A percentile compares a stretch with the other conserved stretches of the same genome.
Conservation (phyloP, 345 rosid genomes). For the Sonneratia alba region DNA sequence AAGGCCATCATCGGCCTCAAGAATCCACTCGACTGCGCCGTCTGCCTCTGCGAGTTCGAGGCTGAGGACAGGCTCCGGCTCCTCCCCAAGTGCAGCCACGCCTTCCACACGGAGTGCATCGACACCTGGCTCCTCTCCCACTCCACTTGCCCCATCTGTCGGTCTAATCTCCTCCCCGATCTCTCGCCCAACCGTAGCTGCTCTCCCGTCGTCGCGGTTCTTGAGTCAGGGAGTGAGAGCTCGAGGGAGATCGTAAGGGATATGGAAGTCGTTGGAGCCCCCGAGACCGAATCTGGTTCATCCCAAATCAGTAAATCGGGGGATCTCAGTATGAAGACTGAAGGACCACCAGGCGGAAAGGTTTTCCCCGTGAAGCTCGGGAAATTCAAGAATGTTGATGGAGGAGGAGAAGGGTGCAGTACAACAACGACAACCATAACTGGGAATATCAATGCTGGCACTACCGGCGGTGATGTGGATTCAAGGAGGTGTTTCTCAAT, state of each 20-base stretch:
- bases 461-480: conserved; percentile 35
- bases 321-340: conserved; percentile 29
- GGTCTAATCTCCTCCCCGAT: conserved; percentile 68
- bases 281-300: conserved; percentile 35
- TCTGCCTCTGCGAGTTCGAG: conserved; percentile 94
- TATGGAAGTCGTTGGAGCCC: conserved; percentile 23
- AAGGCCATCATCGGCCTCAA: conserved; percentile 67
- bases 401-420: conserved; percentile 32
- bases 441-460: background rate
- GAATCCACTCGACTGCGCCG: conserved; percentile 91
- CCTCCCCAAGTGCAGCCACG: conserved; percentile 96
- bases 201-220: conserved; percentile 65
- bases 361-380: conserved; percentile 86
- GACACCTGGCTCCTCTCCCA: conserved; percentile 98
- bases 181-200: conserved; percentile 34
- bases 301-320: conserved; percentile 24
- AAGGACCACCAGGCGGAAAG: conserved; percentile 28
- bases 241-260: conserved; percentile 55
- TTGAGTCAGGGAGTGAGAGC: conserved; percentile 86
- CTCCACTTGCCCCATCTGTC: conserved; percentile 95
- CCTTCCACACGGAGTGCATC: conserved; percentile 95
- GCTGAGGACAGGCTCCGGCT: conserved; percentile 83
- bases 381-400: conserved; percentile 64
- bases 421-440: conserved; percentile 2
- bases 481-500: conserved; percentile 20